Base-by-base conservation (phyloP, 179 eudicot species). In the Silene noctiflora region DNA sequence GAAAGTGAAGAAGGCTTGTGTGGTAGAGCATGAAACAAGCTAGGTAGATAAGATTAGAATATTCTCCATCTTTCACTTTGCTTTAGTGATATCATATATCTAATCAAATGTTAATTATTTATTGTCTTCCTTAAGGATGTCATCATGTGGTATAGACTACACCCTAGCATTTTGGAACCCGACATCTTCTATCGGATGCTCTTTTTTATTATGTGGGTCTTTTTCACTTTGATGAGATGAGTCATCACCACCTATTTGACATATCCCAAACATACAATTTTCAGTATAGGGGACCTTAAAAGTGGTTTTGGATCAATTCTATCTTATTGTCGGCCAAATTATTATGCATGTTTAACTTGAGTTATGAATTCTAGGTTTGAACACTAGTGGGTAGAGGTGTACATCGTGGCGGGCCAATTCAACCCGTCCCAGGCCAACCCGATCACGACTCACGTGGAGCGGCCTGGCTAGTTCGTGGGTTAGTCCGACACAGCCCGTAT, bases 131-230 rank as follows among this genome's bases (percentile, higher is more conserved):
- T 22, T 62, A 22, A 10, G 33, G 67, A 16, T 31, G 22, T 24
- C 42, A 74, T 77, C 39, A 73, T 77, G 80, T 77, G 80, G 76
- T 63, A 51, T 58, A 63, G 71, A 31, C 80, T 62, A 63, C 56
- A 33, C 66, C 76, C 80, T 63, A 71, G 71, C 69, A 31, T 77
- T 77, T 71, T 48, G 76, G 76, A 77, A 48, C 74, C 35, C 21
- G 39, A 53, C n/a, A 69, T 4, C 13, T 48, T 27, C 44, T 58
- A 69, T 67, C 21, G 21, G 51, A 61, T 35, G 20, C 24, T 17
- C 44, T 29, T 59, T 22, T 59, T 17, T 21, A 20, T 13, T 56
- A 39, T 61, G 46, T 24, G 42, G 9, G 75, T 72, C 63, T 7
- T 72, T 73, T 73, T 58, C 48, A 17, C 11, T 51, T 29, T 6